phyloP scores from a whole-genome alignment of 768 basidiomycete species.

The Auricularia sp. region DNA sequence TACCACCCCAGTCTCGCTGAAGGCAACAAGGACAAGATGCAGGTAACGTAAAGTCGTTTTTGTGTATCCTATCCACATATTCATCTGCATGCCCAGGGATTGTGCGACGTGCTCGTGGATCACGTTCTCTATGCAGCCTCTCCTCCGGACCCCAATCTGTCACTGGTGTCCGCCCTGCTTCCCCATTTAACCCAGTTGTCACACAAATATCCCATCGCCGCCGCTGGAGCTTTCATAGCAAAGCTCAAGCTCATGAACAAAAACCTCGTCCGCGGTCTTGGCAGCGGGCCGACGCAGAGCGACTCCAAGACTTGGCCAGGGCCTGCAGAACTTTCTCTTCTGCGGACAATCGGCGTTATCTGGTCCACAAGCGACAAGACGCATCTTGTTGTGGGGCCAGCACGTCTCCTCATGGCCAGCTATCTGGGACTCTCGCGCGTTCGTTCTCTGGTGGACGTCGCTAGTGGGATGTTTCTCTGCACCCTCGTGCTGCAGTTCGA shows the following conservation, averaged over 20 bases:
- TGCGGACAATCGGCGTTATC: slow-evolving; percentile 67
- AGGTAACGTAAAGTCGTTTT: slow-evolving; percentile 39
- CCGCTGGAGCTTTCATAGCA: slow-evolving; percentile 66
- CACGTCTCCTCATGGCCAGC: slow-evolving; percentile 80
- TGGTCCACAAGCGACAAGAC: slow-evolving; percentile 96
- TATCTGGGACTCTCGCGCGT: slow-evolving; percentile 82
- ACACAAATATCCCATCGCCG: slow-evolving; percentile 67
- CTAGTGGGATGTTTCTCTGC: slow-evolving; percentile 82
- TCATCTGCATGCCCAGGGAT: slow-evolving; percentile 35
- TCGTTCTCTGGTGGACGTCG: slow-evolving; percentile 60
- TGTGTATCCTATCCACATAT: background rate
- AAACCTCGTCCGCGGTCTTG: slow-evolving; percentile 77
- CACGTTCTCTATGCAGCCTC: slow-evolving; percentile 71
- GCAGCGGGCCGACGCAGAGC: slow-evolving; percentile 47
- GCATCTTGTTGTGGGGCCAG: slow-evolving; percentile 79
- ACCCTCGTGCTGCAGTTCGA: slow-evolving; percentile 82
- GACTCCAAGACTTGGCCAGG: slow-evolving; percentile 84
- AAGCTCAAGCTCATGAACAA: slow-evolving; percentile 90
- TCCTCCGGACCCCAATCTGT: slow-evolving; percentile 48
- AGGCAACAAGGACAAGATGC: slow-evolving; percentile 86
- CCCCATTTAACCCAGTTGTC: slow-evolving; percentile 74
- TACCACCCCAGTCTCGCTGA: slow-evolving; percentile 88
- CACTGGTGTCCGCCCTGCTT: slow-evolving; percentile 52
- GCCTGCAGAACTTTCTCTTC: slow-evolving; percentile 64
- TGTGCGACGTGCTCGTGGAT: slow-evolving; percentile 75